phyloP scores from a whole-genome alignment of 2,329 filamentous ascomycete genomes.

The Aphanocladium album region DNA sequence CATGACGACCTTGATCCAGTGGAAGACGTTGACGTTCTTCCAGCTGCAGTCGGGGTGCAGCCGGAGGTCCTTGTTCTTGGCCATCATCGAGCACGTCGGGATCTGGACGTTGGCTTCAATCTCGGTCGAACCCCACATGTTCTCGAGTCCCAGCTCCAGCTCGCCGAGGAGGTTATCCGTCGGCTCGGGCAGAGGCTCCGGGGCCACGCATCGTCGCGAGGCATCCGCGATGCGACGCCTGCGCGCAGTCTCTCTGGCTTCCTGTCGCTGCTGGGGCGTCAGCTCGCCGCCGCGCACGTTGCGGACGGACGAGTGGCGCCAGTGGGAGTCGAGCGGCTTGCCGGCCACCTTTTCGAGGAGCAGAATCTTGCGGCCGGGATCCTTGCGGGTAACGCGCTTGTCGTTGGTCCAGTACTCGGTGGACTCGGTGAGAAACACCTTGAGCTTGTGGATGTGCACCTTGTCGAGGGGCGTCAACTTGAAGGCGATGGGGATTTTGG shows the following conservation, averaged over 20 bases:
- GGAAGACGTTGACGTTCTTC: conserved; percentile 87
- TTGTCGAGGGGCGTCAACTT: conserved; percentile 90
- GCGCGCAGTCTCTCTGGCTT: conserved; percentile 43
- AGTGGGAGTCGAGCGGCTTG: conserved; percentile 66
- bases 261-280: conserved; percentile 40
- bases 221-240: conserved; percentile 52
- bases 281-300: conserved; percentile 78
- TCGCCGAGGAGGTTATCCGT: conserved; percentile 75
- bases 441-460: conserved; percentile 87
- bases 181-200: conserved; percentile 43
- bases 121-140: conserved; percentile 80
- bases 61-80: conserved; percentile 59
- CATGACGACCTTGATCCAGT: conserved; percentile 98
- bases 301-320: conserved; percentile 68
- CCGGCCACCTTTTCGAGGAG: conserved; percentile 86
- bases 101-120: conserved; percentile 93
- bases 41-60: conserved; percentile 90
- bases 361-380: conserved; percentile 76
- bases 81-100: conserved; percentile 82
- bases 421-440: conserved; percentile 85
- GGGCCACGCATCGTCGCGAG: conserved; percentile 32
- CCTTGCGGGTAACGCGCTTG: conserved; percentile 77
- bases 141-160: conserved; percentile 63
- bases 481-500: conserved; percentile 87
- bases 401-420: conserved; percentile 88